These are phyloP conservation scores for Pontederia crassipes DNA, from an alignment of 176 grass and related monocot genomes.

Conservation along the genomic window DNA sequence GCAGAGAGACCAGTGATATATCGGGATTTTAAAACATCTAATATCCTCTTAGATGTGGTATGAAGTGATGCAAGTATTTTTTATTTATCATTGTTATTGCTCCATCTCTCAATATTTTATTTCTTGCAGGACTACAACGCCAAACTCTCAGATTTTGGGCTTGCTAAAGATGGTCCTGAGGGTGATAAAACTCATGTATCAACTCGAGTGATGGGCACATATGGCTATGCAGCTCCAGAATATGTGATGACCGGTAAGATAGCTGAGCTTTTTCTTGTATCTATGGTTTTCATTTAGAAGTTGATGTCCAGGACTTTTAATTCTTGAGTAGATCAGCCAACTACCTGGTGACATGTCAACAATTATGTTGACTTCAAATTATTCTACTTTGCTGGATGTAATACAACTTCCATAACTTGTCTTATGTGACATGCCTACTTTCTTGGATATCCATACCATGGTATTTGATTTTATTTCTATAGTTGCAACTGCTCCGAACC, in stretches of 20 bases:
- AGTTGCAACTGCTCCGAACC: not conserved
- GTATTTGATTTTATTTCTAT: no score
- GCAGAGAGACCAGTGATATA: conserved; percentile 94
- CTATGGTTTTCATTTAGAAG: not conserved
- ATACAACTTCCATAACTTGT: not conserved
- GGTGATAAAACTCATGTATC: conserved; percentile 98
- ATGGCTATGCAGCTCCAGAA: conserved; percentile 90
- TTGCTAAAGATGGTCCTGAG: conserved; percentile 97
- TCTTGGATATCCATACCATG: not conserved
- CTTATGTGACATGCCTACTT: not conserved
- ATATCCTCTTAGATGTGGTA: conserved; percentile 85
- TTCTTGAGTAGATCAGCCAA: no score
- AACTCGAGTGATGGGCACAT: conserved; percentile 95
- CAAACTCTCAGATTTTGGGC: conserved; percentile 98
- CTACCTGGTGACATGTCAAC: no score
- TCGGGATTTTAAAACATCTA: conserved; percentile 97
- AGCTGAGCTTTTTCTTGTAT: not conserved
- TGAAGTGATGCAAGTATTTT: not conserved
- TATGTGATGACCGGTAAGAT: conserved; percentile 94
- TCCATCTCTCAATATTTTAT: conserved; percentile 12
- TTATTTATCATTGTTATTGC: not conserved
- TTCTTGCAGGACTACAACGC: conserved; percentile 90
- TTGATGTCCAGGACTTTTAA: not conserved
- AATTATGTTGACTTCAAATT: no score
- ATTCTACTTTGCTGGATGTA: not conserved